Conservation (phyloP, 352 stramenopile genomes). For the Globisporangium polare region DNA sequence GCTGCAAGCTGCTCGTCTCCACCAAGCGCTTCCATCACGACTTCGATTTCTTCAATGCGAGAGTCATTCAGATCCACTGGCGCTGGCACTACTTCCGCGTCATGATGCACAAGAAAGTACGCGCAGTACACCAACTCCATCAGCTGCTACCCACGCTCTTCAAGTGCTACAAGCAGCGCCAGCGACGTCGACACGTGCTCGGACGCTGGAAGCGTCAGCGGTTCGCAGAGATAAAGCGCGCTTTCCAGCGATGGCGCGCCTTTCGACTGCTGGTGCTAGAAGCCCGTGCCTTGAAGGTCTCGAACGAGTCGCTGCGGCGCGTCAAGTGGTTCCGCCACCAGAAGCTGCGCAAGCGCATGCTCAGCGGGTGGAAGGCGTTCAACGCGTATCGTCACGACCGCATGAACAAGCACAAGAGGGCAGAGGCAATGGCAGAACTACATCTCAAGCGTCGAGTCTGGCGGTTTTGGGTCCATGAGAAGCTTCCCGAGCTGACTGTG, state of each 20-base stretch:
- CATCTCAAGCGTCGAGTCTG: conserved; percentile 8
- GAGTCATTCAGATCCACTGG: conserved; percentile 13
- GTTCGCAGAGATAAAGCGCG: conserved; percentile 1
- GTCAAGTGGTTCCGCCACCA: conserved; percentile 24
- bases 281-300: conserved; percentile 4
- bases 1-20: neutral
- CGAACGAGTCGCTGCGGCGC: conserved; percentile 9
- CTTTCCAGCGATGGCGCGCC: conserved; percentile 11
- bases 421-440: neutral
- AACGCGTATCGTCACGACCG: neutral
- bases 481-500: conserved; percentile 1
- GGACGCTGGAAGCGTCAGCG: conserved; percentile 11
- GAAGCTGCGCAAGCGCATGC: conserved; percentile 21
- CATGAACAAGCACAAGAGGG: neutral
- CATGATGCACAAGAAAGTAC: conserved; percentile 3
- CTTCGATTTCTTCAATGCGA: conserved; percentile 8
- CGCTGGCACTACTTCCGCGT: conserved; percentile 11
- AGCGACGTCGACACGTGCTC: conserved; percentile 10
- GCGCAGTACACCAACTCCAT: conserved; percentile 8
- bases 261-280: conserved; percentile 11
- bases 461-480: conserved; percentile 6
- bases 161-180: conserved; percentile 5
- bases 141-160: conserved; percentile 7
- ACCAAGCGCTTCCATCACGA: neutral
- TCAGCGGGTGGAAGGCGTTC: conserved; percentile 15